These are phyloP conservation scores for Colletotrichum echinochloae DNA, from an alignment of 2,329 filamentous ascomycete genomes.

Conservation along the genomic window DNA sequence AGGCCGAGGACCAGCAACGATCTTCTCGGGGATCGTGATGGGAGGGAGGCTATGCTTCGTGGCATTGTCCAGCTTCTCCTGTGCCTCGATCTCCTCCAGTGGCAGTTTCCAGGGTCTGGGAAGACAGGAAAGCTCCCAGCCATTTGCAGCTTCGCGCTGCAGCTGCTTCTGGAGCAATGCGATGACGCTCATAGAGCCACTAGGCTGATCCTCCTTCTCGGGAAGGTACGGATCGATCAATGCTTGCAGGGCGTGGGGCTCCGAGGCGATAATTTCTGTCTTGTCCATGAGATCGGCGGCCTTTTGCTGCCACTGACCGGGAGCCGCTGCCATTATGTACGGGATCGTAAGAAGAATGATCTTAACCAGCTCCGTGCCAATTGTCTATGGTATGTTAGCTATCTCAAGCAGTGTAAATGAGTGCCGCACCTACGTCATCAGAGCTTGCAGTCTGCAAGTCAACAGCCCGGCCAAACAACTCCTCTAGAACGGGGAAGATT, in stretches of 20 bases:
- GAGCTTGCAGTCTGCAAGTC: conserved; percentile 93
- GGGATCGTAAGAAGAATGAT: conserved; percentile 95
- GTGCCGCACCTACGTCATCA: conserved; percentile 78
- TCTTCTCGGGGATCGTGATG: conserved; percentile 79
- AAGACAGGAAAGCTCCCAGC: conserved; percentile 79
- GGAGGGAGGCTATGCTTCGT: conserved; percentile 83
- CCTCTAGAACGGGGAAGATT: conserved; percentile 85
- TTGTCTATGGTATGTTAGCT: conserved; percentile 58
- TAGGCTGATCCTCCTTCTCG: conserved; percentile 71
- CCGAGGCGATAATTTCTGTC: conserved; percentile 93
- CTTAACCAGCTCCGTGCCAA: conserved; percentile 90
- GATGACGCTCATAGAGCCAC: conserved; percentile 76
- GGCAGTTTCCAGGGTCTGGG: conserved; percentile 77
- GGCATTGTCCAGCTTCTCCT: conserved; percentile 68
- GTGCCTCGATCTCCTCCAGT: conserved; percentile 69
- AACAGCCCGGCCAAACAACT: conserved; percentile 91
- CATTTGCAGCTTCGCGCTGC: conserved; percentile 77
- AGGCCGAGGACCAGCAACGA: conserved; percentile 78
- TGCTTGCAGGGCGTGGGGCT: conserved; percentile 85
- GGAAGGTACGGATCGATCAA: conserved; percentile 87
- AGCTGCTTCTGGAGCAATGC: conserved; percentile 88
- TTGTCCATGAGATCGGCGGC: conserved; percentile 87
- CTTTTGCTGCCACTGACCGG: conserved; percentile 76
- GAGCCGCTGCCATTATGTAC: conserved; percentile 83
- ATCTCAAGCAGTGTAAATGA: background rate